Evolutionary conservation across 108 stramenopile species (phyloP).

Genomic region (Skeletonema tropicum): DNA sequence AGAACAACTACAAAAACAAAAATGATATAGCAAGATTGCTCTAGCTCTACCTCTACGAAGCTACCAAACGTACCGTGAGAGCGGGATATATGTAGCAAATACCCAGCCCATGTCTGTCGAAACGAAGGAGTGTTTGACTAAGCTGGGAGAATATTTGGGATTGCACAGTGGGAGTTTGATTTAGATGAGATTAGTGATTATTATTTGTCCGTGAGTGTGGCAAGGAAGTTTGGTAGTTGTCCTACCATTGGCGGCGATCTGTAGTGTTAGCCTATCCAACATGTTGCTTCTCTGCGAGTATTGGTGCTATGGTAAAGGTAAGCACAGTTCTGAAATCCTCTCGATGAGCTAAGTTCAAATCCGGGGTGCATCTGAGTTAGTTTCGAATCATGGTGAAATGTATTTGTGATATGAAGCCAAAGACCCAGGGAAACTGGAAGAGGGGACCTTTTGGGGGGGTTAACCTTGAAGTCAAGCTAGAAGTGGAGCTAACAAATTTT

Average conservation of each 20-base stretch:
- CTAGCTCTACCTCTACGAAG: conserved; percentile 15
- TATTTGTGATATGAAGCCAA: too few relatives aligned
- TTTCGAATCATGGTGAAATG: too few relatives aligned
- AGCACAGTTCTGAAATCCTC: too few relatives aligned
- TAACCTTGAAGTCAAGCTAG: not conserved
- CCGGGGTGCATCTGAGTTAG: too few relatives aligned
- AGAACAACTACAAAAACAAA: conserved; percentile 2
- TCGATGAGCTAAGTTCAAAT: too few relatives aligned
- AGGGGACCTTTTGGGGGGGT: too few relatives aligned
- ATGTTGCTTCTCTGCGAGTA: too few relatives aligned
- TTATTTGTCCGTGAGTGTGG: conserved; percentile 11
- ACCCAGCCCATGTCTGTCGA: not conserved
- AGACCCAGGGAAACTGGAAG: too few relatives aligned
- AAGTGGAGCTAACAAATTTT: too few relatives aligned
- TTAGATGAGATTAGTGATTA: conserved; percentile 27
- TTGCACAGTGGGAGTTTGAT: conserved; percentile 31
- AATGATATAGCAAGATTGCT: conserved; percentile 12
- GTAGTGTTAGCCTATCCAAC: too few relatives aligned
- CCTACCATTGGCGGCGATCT: conserved; percentile 13
- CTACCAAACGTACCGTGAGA: conserved; percentile 16
- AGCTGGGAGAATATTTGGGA: conserved; percentile 23
- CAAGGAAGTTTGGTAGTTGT: conserved; percentile 20
- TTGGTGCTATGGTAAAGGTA: too few relatives aligned
- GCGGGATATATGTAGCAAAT: conserved; percentile 21
- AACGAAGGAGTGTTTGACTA: conserved; percentile 13